Percentiles rank a stretch among this genome's conserved stretches.
phyloP scores from a whole-genome alignment of 768 basidiomycete species.

The Hygrophorus russula region DNA sequence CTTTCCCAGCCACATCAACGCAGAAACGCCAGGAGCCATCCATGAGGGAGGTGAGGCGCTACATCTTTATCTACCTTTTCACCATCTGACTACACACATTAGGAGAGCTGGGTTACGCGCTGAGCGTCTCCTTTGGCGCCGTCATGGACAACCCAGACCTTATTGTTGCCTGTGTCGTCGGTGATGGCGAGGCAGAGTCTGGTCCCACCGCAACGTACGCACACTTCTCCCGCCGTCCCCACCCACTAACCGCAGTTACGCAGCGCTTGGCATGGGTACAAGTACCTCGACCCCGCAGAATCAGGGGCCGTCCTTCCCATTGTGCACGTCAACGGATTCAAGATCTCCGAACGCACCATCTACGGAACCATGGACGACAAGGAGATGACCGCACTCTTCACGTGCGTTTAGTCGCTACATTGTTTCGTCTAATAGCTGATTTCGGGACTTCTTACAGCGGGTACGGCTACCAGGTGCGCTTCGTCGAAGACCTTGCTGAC shows the following conservation, averaged over 20 bases:
- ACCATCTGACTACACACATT: too few relatives aligned
- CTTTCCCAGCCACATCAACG: slow-evolving; percentile 74
- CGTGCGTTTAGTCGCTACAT: slow-evolving; percentile 26
- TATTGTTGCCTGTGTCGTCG: slow-evolving; percentile 71
- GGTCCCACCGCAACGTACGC: slow-evolving; percentile 54
- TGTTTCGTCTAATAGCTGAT: slow-evolving; percentile 4
- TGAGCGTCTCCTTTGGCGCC: slow-evolving; percentile 77
- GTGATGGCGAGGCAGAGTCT: slow-evolving; percentile 81
- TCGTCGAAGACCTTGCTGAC: slow-evolving; percentile 56
- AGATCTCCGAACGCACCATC: slow-evolving; percentile 86
- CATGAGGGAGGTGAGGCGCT: slow-evolving; percentile 61
- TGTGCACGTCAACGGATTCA: slow-evolving; percentile 80
- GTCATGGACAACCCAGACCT: slow-evolving; percentile 89
- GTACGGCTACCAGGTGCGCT: slow-evolving; percentile 83
- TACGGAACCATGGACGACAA: slow-evolving; percentile 87
- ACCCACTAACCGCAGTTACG: background rate
- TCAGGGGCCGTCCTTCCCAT: slow-evolving; percentile 89
- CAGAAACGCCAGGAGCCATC: slow-evolving; percentile 80
- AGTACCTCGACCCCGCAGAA: slow-evolving; percentile 85
- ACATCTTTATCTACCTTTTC: background rate
- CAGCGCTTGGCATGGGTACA: slow-evolving; percentile 71
- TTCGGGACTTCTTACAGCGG: slow-evolving; percentile 28
- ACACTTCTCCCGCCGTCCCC: too few relatives aligned
- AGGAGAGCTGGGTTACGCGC: slow-evolving; percentile 74
- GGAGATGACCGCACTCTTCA: slow-evolving; percentile 67